Evolutionary conservation across 345 rosid genomes (phyloP), one percentile per base, ranked within the genome.

Genomic region (Hibiscus trionum): DNA sequence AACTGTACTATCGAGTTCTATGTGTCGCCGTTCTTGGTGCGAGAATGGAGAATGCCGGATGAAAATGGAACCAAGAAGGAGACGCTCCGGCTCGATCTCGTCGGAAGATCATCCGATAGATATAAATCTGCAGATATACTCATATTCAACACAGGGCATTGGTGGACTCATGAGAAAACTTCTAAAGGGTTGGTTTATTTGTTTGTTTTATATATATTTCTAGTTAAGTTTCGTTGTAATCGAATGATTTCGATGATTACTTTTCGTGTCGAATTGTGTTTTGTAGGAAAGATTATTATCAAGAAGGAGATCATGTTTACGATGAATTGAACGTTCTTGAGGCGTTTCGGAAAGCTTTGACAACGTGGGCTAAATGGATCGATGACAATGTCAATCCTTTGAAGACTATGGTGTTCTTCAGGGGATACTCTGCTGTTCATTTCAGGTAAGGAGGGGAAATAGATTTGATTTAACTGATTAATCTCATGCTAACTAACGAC

Each of bases 121-220:
- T 96, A 96, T 75, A 93, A 81, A 79, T 80, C 65, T 37, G 98
- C 97, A 0, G 95, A 93, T 71, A 77, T 93, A 50, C 78, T 96
- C 57, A 75, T 96, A 64, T 96, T 93, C 85, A 96, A 96, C 70
- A 92, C 99, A 0, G 98, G 98, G 39, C 99, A 95, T 58, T 95
- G 99, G 99, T 93, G 99, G 99, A 95, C 94, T 79, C 99, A 95
- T 73, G 98, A 93, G 8, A 95, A 95, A 80, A 95, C 99, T 61
- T 84, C 98, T 26, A 81, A 75, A 84, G 99, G 99, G 99, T 95
- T 76, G 56, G 78, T 64, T 57, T n/a, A n/a, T 53, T 21, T 21
- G 66, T 29, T 4, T 73, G 12, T 72, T 14, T 2, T 53, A n/a
- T 15, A 15, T 50, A 50, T 50, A 14, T 16, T 7, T 5, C 19